Base-by-base conservation (phyloP, 1,284 basidiomycete species). In the Apiotrichum veenhuisii region DNA sequence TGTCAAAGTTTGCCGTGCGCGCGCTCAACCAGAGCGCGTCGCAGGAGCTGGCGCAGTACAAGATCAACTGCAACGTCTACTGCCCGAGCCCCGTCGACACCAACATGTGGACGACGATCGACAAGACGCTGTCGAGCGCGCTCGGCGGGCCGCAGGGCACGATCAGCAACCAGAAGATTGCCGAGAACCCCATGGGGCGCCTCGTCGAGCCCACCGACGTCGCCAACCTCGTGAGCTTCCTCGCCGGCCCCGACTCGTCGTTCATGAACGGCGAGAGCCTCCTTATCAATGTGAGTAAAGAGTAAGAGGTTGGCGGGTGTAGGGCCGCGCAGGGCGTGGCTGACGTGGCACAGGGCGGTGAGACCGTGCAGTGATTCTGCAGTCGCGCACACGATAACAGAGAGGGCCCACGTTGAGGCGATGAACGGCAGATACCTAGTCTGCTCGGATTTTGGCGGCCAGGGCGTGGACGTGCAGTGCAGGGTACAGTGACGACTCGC, bases 51-150 rank as follows among this genome's bases (percentile, higher is more conserved):
- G 78, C 75, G 3, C 63, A 66, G 38, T 52, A 82, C 54, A 70
- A 73, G 2, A 81, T 83, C 51, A 83, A 80, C 0, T 82, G 81
- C 4, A 83, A 82, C 53, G 78, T 80, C 3, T 83, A 83, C 56
- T 80, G 82, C 5, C 82, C 82, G 1, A 80, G 80, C 26, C 65
- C 70, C 17, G 65, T 78, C 23, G 67, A 72, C 49, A 73, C 71
- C 5, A 79, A 75, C 14, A 75, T 80, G 73, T 66, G 77, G 67
- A 55, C 57, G 49, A 26, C 41, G 20, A 61, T 63, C 37, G 64
- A 66, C 55, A 23, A 46, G 23, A 42, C 47, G 20, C 52, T 66
- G n/a, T 43, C 55, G 12, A 18, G n/a, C 11, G 34, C 43, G 18
- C 38, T 44, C 1, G 59, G 59, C 5, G 34, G 20, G 12, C 38